A percentile compares a stretch with the other conserved stretches of the same genome.
These are phyloP conservation scores for Radiomyces spectabilis DNA, from an alignment of 192 early-diverging fungal species.

Conservation along the genomic window DNA sequence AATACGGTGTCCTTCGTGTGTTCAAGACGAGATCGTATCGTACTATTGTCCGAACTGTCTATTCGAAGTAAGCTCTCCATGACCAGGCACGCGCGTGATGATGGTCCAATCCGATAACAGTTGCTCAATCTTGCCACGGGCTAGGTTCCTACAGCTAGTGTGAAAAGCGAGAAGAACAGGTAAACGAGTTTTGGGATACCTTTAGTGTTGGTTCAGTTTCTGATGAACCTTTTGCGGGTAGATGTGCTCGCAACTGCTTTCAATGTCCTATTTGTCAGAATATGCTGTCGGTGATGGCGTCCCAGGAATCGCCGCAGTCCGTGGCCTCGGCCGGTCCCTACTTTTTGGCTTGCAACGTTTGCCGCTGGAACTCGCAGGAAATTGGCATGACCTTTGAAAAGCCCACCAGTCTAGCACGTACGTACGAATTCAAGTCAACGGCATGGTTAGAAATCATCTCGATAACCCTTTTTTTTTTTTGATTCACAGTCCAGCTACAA, in stretches of 20 bases:
- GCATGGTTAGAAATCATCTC: too few species aligned
- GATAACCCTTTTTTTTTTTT: background rate
- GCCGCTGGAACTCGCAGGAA: slow-evolving; percentile 90
- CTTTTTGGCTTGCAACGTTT: slow-evolving; percentile 77
- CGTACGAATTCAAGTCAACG: background rate
- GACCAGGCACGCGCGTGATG: too few species aligned
- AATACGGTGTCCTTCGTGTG: slow-evolving; percentile 74
- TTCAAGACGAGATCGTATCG: slow-evolving; percentile 76
- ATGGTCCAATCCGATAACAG: background rate
- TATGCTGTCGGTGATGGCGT: slow-evolving; percentile 67
- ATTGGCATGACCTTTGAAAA: slow-evolving; percentile 91
- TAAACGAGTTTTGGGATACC: slow-evolving; percentile 12
- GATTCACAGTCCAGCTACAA: slow-evolving; percentile 64
- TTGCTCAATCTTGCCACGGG: background rate
- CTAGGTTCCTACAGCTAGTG: slow-evolving; percentile 77
- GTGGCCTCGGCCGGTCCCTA: slow-evolving; percentile 40
- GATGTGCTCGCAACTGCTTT: slow-evolving; percentile 90
- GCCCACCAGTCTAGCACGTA: slow-evolving; percentile 83
- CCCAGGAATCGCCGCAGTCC: slow-evolving; percentile 24
- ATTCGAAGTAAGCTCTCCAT: slow-evolving; percentile 62
- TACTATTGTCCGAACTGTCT: slow-evolving; percentile 96
- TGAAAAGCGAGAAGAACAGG: slow-evolving; percentile 93
- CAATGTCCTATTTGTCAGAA: slow-evolving; percentile 85
- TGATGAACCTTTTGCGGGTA: too few species aligned
- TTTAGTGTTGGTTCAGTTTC: too few species aligned